Evolutionary conservation across 2,329 filamentous ascomycete genomes (phyloP).

Genomic region (Verticillium nonalfalfae): DNA sequence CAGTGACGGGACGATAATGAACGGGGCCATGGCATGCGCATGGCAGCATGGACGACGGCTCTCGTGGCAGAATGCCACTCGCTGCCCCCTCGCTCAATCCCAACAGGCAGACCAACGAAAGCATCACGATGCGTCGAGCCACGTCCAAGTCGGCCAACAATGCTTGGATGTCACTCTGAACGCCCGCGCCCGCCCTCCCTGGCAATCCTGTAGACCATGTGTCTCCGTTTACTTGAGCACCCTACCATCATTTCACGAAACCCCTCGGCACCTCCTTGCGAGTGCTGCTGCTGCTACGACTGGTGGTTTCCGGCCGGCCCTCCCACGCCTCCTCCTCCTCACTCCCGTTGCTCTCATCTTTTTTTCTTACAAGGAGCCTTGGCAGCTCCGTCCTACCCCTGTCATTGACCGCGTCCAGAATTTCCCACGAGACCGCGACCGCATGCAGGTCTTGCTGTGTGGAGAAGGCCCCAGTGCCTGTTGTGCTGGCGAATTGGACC

Average conservation of each 20-base stretch:
- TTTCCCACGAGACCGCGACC: not conserved
- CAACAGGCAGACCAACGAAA: not conserved
- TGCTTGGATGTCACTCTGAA: no score
- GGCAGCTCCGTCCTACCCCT: not conserved
- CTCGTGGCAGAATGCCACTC: not conserved
- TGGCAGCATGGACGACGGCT: not conserved
- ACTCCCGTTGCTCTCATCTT: not conserved
- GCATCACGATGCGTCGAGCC: not conserved
- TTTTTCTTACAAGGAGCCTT: not conserved
- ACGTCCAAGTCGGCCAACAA: not conserved
- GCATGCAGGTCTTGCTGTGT: not conserved
- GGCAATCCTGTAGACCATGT: not conserved
- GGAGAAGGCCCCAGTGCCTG: not conserved
- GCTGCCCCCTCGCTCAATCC: not conserved
- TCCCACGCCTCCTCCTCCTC: not conserved
- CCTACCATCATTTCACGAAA: not conserved
- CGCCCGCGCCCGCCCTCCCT: not conserved
- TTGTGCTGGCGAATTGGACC: not conserved
- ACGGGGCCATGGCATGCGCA: not conserved
- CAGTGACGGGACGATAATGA: not conserved
- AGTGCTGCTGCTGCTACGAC: no score
- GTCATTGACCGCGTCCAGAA: not conserved
- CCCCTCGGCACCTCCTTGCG: not conserved
- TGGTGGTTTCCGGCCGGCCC: no score
- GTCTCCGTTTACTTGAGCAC: not conserved